phyloP scores from a whole-genome alignment of 768 basidiomycete genomes.

The Candolleomyces efflorescens region DNA sequence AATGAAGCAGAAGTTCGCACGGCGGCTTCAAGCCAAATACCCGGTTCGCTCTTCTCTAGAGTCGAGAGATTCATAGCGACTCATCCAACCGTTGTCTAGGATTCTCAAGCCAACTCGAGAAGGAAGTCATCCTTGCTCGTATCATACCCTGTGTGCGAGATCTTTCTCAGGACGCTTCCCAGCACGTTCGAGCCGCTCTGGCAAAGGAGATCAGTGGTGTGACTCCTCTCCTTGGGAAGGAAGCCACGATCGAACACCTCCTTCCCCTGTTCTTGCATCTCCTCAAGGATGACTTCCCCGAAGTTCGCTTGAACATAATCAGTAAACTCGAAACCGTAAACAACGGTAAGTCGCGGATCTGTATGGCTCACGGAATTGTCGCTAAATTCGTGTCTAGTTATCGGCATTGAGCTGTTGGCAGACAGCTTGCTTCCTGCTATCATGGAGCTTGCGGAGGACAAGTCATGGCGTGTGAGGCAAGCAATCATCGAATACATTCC shows the following conservation, averaged over 20 bases:
- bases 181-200: constrained; percentile 95
- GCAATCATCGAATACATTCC: constrained; percentile 99
- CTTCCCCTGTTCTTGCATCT: constrained; percentile 94
- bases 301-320: constrained; percentile 96
- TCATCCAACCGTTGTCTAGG: constrained; percentile 41
- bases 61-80: constrained; percentile 6
- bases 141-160: constrained; percentile 95
- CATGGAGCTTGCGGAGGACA: constrained; percentile 97
- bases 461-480: constrained; percentile 99
- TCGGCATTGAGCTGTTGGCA: constrained; percentile 92
- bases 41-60: constrained; percentile 51
- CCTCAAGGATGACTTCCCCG: constrained; percentile 97
- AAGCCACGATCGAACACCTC: constrained; percentile 94
- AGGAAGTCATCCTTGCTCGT: constrained; percentile 88
- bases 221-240: constrained; percentile 89
- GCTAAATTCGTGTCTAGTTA: constrained; percentile 53
- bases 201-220: constrained; percentile 96
- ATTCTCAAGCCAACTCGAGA: constrained; percentile 90
- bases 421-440: constrained; percentile 97
- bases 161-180: constrained; percentile 87
- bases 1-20: constrained; percentile 99
- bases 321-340: constrained; percentile 98
- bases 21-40: constrained; percentile 93
- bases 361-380: constrained; percentile 5
- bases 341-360: constrained; percentile 51